These are phyloP conservation scores for Russula sp. DNA, from an alignment of 768 basidiomycete genomes.

Conservation along the genomic window DNA sequence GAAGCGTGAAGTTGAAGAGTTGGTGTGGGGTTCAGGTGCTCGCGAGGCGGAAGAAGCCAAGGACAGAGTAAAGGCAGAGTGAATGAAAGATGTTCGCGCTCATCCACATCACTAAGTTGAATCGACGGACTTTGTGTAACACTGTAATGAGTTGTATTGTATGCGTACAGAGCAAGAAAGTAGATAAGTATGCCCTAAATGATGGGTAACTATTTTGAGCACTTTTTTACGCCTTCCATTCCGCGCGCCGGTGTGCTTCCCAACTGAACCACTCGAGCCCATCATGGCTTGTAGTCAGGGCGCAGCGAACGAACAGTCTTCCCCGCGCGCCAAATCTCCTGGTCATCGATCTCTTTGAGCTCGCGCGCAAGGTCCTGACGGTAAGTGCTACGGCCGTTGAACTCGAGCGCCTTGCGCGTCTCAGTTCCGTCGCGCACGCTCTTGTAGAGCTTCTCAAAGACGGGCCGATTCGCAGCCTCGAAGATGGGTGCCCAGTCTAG, in stretches of 20 bases:
- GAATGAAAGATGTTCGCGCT: neutral
- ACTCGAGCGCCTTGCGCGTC: constrained; percentile 95
- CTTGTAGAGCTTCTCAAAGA: constrained; percentile 94
- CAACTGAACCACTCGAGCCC: neutral
- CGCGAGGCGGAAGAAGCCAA: constrained; percentile 30
- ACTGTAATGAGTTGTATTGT: neutral
- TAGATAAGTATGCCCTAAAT: constrained; percentile 10
- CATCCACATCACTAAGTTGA: neutral
- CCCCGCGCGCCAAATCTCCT: constrained; percentile 99
- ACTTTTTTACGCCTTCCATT: neutral
- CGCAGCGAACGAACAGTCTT: constrained; percentile 89
- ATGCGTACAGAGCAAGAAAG: constrained; percentile 10
- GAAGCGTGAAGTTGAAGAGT: constrained; percentile 40
- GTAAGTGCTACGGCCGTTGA: constrained; percentile 90
- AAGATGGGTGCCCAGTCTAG: constrained; percentile 99
- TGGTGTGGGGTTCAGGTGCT: constrained; percentile 42
- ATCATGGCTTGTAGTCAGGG: constrained; percentile 70
- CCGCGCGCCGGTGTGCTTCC: neutral
- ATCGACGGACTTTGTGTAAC: neutral
- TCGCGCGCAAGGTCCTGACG: constrained; percentile 90
- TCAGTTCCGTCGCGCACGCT: constrained; percentile 94
- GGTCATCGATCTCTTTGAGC: constrained; percentile 91
- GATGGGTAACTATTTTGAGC: constrained; percentile 9
- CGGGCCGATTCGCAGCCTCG: constrained; percentile 88
- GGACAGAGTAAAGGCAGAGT: constrained; percentile 32